Percentiles rank a stretch among this genome's conserved stretches.
These are phyloP conservation scores for Boletus barrowsii DNA, from an alignment of 768 basidiomycete species.

Conservation along the genomic window DNA sequence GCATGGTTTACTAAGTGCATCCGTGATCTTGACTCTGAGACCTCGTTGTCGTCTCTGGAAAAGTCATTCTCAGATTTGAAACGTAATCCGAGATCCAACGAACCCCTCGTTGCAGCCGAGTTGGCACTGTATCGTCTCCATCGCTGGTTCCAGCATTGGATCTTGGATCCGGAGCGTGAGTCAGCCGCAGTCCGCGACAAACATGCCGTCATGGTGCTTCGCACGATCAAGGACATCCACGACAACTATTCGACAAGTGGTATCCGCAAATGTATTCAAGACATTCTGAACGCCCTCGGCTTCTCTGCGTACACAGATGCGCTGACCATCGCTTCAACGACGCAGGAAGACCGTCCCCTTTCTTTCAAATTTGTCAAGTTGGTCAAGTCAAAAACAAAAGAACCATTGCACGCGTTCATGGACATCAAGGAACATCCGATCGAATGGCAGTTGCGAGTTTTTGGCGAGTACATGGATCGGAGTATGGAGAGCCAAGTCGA, in stretches of 20 bases:
- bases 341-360: conserved; percentile 30
- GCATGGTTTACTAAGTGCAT: conserved; percentile 57
- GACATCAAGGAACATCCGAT: conserved; percentile 52
- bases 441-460: conserved; percentile 65
- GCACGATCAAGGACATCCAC: conserved; percentile 45
- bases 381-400: conserved; percentile 42
- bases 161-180: conserved; percentile 41
- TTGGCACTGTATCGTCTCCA: conserved; percentile 52
- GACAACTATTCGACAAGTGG: conserved; percentile 29
- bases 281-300: conserved; percentile 45
- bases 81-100: conserved; percentile 44
- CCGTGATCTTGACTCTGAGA: conserved; percentile 26
- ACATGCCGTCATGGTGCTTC: conserved; percentile 46
- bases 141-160: conserved; percentile 51
- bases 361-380: conserved; percentile 57
- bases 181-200: conserved; percentile 40
- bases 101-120: conserved; percentile 47
- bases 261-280: conserved; percentile 35
- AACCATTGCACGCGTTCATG: conserved; percentile 50
- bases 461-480: conserved; percentile 71
- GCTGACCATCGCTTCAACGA: conserved; percentile 12
- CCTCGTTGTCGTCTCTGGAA: conserved; percentile 21
- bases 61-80: conserved; percentile 37
- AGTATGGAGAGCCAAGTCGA: conserved; percentile 64
- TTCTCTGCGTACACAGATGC: conserved; percentile 38